Conservation (phyloP, 192 early-diverging fungal genomes). For the Linderina pennispora region DNA sequence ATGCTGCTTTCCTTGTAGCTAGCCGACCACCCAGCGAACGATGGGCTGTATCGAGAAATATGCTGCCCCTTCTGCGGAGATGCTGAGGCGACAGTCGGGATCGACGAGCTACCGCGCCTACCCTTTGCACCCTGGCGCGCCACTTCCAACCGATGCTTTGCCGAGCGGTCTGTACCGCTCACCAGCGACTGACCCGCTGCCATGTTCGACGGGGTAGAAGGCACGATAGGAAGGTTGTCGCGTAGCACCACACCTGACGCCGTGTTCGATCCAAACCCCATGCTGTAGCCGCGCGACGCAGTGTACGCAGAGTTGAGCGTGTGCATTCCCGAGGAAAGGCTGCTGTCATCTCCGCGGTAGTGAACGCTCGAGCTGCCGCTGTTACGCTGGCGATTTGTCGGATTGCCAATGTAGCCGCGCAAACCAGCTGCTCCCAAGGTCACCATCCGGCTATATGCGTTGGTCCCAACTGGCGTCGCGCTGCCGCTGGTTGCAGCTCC, state of each 20-base stretch:
- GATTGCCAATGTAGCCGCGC: conserved; percentile 42
- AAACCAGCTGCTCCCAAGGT: conserved; percentile 37
- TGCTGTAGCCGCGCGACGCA: conserved; percentile 8
- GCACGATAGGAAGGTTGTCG: conserved; percentile 17
- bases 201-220: conserved; percentile 25
- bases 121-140: conserved; percentile 4
- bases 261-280: conserved; percentile 7
- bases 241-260: conserved; percentile 31
- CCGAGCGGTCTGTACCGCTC: conserved; percentile 6
- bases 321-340: conserved; percentile 10
- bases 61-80: conserved; percentile 31
- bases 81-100: conserved; percentile 6
- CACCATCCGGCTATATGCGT: conserved; percentile 16
- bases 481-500: conserved; percentile 15
- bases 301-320: conserved; percentile 14
- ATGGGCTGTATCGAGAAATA: conserved; percentile 27
- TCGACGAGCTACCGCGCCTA: conserved; percentile 2
- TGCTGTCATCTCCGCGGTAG: conserved; percentile 16
- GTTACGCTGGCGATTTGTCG: conserved; percentile 12
- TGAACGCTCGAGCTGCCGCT: background rate
- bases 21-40: conserved; percentile 16
- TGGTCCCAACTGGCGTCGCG: conserved; percentile 17
- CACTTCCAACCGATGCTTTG: conserved; percentile 1
- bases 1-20: conserved; percentile 26
- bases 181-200: no score